Base-by-base conservation (phyloP, 208 protist species). In the Leptomonas pyrrhocoris region DNA sequence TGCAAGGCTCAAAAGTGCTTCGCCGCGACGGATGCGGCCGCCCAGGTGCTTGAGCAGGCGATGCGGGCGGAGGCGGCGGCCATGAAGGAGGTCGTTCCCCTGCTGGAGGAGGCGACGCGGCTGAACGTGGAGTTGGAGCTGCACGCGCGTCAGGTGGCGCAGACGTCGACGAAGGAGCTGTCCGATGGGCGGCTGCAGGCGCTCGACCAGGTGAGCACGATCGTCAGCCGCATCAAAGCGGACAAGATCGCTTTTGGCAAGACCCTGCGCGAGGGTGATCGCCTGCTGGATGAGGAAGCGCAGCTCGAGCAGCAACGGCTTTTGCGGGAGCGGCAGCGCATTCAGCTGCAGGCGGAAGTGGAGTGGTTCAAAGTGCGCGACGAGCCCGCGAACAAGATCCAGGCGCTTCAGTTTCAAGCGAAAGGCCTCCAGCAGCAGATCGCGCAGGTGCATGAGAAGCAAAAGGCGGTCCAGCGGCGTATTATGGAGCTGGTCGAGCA, bases 311-410 rank as follows among this genome's bases (percentile, higher is more conserved):
- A 78, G 45, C 58, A 80, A 36, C 86, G 86, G 1, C 79, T 92
- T 11, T 19, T 86, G 50, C 55, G 59, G 11, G 86, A 92, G 73
- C 80, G 79, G 4, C 83, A 88, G 58, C 86, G 86, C 55, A 92
- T 92, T 43, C 77, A 88, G 63, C 55, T 92, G 28, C 80, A 92
- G 71, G 86, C 81, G 1, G 86, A 92, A 68, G 57, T 89, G n/a
- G 83, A 92, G 70, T 92, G 86, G 86, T 64, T 74, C 51, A 87
- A 89, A 77, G 82, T 92, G 34, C 73, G 73, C 19, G 86, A 92
- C 59, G 83, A 88, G 61, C 80, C 83, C 12, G 66, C 79, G 72
- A 58, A 12, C 34, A 74, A 74, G 53, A 76, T 92, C 31, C 27
- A 48, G 18, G 45, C 55, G 12, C 50, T 92, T 15, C 67, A 87